These are phyloP conservation scores for Vitellaria paradoxa DNA, from an alignment of 179 eudicot genomes.

Conservation along the genomic window DNA sequence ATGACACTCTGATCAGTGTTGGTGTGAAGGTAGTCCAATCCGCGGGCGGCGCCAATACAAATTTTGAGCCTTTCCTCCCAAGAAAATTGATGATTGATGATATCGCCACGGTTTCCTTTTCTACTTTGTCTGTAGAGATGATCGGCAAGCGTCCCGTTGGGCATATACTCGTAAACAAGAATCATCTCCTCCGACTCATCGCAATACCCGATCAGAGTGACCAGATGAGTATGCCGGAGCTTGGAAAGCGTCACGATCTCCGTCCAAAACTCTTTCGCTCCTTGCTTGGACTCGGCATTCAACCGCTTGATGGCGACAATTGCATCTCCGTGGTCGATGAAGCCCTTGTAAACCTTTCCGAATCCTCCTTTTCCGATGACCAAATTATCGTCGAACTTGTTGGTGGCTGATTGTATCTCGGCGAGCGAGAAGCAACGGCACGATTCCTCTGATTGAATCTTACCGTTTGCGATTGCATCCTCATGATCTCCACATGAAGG, in stretches of 20 bases:
- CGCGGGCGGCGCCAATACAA: slow-evolving; percentile 16
- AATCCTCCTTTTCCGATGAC: slow-evolving; percentile 22
- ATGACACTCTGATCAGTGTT: neutral
- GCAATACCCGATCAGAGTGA: slow-evolving; percentile 18
- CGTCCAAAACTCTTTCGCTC: slow-evolving; percentile 16
- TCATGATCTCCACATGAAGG: too few species aligned
- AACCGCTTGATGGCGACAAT: slow-evolving; percentile 17
- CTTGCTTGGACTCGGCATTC: slow-evolving; percentile 16
- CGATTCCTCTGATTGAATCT: neutral
- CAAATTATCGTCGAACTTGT: slow-evolving; percentile 1
- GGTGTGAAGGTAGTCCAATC: slow-evolving; percentile 12
- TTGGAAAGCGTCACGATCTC: slow-evolving; percentile 23
- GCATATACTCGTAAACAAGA: slow-evolving; percentile 19
- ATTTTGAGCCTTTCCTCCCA: slow-evolving; percentile 14
- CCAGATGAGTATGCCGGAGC: slow-evolving; percentile 17
- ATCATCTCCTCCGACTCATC: slow-evolving; percentile 17
- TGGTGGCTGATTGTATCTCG: slow-evolving; percentile 8
- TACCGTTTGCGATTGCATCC: too few species aligned
- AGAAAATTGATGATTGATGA: neutral
- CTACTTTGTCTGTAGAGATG: slow-evolving; percentile 11
- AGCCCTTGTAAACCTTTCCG: slow-evolving; percentile 20
- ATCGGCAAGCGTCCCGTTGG: slow-evolving; percentile 19
- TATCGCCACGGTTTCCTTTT: neutral
- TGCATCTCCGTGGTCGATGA: neutral
- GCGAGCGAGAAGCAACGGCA: slow-evolving; percentile 17